A percentile compares a stretch with the other conserved stretches of the same genome.
phyloP scores from a whole-genome alignment of 2,329 filamentous ascomycete genomes.

The Cladosporium sp. region DNA sequence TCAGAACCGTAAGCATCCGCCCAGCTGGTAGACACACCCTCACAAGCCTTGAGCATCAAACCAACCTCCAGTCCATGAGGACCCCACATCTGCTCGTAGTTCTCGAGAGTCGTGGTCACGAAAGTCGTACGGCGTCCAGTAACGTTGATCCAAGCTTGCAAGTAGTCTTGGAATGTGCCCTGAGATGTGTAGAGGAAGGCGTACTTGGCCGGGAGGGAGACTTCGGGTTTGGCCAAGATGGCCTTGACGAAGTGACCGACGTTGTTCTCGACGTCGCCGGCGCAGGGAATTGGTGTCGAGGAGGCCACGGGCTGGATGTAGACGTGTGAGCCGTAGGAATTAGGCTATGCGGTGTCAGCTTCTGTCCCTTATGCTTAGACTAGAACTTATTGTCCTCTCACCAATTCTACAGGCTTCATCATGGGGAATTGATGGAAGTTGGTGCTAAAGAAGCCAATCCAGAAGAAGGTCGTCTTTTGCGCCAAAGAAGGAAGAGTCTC shows the following conservation, averaged over 20 bases:
- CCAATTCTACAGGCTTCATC: constrained; percentile 12
- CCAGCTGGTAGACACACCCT: constrained; percentile 7
- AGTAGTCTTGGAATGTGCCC: constrained; percentile 10
- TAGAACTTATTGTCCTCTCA: neutral
- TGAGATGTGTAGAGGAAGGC: constrained; percentile 11
- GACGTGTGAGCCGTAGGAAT: constrained; percentile 8
- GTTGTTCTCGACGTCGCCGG: constrained; percentile 13
- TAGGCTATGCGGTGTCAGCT: neutral
- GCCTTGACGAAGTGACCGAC: constrained; percentile 13
- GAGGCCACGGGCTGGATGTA: constrained; percentile 8
- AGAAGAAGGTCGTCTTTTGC: constrained; percentile 19
- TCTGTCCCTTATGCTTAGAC: no score
- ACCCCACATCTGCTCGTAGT: constrained; percentile 13
- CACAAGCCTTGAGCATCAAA: constrained; percentile 8
- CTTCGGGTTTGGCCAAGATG: constrained; percentile 12
- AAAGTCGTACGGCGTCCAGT: constrained; percentile 12
- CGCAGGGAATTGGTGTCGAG: neutral
- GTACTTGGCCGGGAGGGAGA: constrained; percentile 12
- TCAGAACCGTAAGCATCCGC: neutral
- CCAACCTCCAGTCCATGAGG: constrained; percentile 12
- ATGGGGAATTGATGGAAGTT: constrained; percentile 14
- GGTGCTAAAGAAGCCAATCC: constrained; percentile 16
- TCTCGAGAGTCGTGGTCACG: neutral
- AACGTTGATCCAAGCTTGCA: constrained; percentile 12
- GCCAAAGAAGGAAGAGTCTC: constrained; percentile 14